Base-by-base conservation (phyloP, 164 flowering plant species). In the Stephania japonica region DNA sequence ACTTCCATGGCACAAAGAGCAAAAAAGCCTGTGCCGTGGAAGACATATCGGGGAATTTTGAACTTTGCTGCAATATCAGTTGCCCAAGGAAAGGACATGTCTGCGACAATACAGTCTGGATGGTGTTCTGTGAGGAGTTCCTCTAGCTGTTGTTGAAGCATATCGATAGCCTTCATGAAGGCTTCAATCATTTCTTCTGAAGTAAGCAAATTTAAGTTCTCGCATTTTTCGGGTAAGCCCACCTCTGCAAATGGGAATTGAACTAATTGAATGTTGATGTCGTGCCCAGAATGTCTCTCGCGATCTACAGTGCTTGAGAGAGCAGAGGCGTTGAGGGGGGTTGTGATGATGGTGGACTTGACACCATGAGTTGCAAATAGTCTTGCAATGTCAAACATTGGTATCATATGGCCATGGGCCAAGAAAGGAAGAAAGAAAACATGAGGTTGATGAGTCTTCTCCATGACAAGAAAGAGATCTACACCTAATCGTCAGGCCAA, bases 61-160 rank as follows among this genome's bases (percentile, higher is more conserved):
- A 83, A 79, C 24, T 79, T 79, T 1, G 74, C 73, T 0, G 91
- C 87, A 6, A 61, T 38, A 3, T 86, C 82, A 0, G 77, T 73
- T 0, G 87, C 78, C 92, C 97, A 91, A 0, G 93, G 86, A 27
- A 84, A 80, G 79, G 87, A 84, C 78, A 80, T 65, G 43, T 89
- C 92, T 0, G 88, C 79, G 5, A 91, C 79, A 0, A 89, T 73
- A 73, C 91, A 87, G 65, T 83, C 70, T 0, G 93, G 90, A 2
- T 19, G 75, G 14, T 19, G 62, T 13, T 77, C 71, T 10, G 73
- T 21, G 0, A 88, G 25, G 11, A 88, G 70, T 26, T 72, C 43
- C 74, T 86, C 90, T 0, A 88, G 61, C 0, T 81, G 87, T 6
- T 74, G 24, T 49, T 80, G 77, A 18, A 88, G 80, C 80, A 77